Evolutionary conservation across 306 rosid species (phyloP), one percentile per base, ranked within the genome.

Genomic region (Trichosanthes cucumerina): DNA sequence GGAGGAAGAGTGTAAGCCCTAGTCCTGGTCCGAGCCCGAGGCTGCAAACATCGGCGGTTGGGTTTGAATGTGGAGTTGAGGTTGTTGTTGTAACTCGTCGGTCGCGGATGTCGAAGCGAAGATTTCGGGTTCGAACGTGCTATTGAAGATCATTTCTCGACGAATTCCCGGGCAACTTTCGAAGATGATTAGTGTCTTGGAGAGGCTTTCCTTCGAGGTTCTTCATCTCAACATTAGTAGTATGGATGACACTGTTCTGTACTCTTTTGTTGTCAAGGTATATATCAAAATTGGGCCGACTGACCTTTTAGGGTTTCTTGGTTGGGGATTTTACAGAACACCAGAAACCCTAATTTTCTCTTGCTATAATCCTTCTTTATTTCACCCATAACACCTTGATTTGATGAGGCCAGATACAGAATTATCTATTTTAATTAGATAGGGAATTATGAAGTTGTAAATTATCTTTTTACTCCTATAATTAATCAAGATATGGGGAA

Each of bases 1-100:
- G 97, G 79, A 92, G 97, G 77, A 92, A 91, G 85, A 92, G 97
- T 75, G 39, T 95, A 43, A 95, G 97, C 92, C 97, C 99, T 90
- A 90, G 90, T 86, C 96, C 91, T 39, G 60, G 76, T 44, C 87
- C 92, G 6, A 88, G 89, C 58, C 93, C 93, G 0, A 86, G 84
- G 54, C 76, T 56, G 23, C 84, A 75, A 26, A 0, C 83, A 15
- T n/a, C 15, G 49, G 41, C 11, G 19, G 24, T 0, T 23, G 89
- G 87, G 72, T 46, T 76, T 34, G 86, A 83, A n/a, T 59, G 33
- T 68, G 36, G 83, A 57, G 90, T 84, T 86, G 96, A 92, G 75
- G 46, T 62, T 0, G 97, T 21, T 83, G 88, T 58, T 95, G 96
- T 85, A 95, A 92, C 86, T 95, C 99, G 52, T 87, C 96, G 0